A percentile compares a stretch with the other conserved stretches of the same genome.
Evolutionary conservation across 805 yeast species (phyloP).

Genomic region (Sugiyamaella marilandica): DNA sequence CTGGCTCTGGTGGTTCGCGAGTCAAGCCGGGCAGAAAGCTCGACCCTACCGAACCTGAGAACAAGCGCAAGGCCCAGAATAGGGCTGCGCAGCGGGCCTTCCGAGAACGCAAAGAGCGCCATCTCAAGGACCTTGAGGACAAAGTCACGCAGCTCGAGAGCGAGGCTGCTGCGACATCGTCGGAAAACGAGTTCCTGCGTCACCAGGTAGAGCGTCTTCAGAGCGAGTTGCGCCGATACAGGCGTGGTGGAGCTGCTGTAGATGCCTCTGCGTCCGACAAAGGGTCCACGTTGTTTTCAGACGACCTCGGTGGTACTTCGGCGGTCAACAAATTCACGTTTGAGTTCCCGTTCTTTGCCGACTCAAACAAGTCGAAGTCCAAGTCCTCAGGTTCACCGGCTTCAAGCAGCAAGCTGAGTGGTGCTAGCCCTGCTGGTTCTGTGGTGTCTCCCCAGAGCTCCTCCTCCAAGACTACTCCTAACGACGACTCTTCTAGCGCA

Average conservation of each 20-base stretch:
- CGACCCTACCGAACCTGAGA: constrained; percentile 69
- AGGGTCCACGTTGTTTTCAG: background rate
- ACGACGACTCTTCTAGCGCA: background rate
- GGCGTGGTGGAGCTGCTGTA: constrained; percentile 29
- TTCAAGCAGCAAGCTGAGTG: background rate
- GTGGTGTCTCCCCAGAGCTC: background rate
- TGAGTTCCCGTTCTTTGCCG: constrained; percentile 51
- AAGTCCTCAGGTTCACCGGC: constrained; percentile 5
- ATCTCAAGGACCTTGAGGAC: constrained; percentile 78
- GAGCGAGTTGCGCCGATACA: constrained; percentile 60
- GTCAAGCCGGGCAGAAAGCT: constrained; percentile 73
- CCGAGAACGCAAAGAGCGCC: constrained; percentile 86
- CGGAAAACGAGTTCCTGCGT: constrained; percentile 69
- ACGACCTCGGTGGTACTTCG: constrained; percentile 2
- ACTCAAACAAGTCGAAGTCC: constrained; percentile 3
- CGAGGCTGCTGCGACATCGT: constrained; percentile 59
- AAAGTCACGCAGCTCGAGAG: constrained; percentile 69
- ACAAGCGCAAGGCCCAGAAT: constrained; percentile 92
- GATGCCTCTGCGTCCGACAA: background rate
- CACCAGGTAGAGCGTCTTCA: constrained; percentile 72
- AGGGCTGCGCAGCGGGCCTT: constrained; percentile 98
- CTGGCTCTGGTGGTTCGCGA: background rate
- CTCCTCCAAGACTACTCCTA: background rate
- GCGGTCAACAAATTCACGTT: constrained; percentile 38
- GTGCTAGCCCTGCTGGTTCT: constrained; percentile 1